phyloP scores from a whole-genome alignment of 495 filamentous ascomycete species.

The Trichoderma gamsii region DNA sequence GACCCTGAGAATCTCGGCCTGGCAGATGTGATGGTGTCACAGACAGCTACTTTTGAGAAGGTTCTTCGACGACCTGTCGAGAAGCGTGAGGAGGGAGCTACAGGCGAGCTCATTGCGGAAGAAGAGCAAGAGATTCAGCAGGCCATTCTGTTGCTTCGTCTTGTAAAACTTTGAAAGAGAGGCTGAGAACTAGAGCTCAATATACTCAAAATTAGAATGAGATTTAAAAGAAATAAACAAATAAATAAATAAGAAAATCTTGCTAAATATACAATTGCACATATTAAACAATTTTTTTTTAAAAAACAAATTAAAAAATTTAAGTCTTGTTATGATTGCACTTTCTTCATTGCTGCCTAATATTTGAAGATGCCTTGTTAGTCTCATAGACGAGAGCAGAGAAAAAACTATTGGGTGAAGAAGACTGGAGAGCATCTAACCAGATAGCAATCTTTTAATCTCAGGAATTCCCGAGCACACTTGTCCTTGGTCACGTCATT shows the following conservation, averaged over 20 bases:
- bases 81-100: slow-evolving; percentile 57
- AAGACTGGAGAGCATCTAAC: slow-evolving; percentile 42
- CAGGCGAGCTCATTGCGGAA: slow-evolving; percentile 61
- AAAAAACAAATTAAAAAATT: no score
- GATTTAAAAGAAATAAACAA: background rate
- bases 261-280: background rate
- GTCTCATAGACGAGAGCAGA: background rate
- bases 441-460: slow-evolving; percentile 80
- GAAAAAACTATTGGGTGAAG: background rate
- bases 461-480: slow-evolving; percentile 79
- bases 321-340: no score
- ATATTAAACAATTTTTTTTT: background rate
- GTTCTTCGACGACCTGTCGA: slow-evolving; percentile 74
- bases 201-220: background rate
- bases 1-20: slow-evolving; percentile 75
- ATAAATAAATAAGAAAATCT: background rate
- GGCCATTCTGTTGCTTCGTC: slow-evolving; percentile 74
- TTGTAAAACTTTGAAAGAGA: slow-evolving; percentile 60
- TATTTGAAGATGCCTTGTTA: background rate
- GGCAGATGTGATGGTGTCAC: slow-evolving; percentile 64
- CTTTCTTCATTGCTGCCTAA: slow-evolving; percentile 40
- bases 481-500: slow-evolving; percentile 87
- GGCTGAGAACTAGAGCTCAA: background rate
- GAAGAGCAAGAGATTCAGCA: slow-evolving; percentile 89
- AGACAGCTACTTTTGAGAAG: slow-evolving; percentile 65